Evolutionary conservation across 108 stramenopile genomes (phyloP).

Genomic region (Cyclotella kingstonii): DNA sequence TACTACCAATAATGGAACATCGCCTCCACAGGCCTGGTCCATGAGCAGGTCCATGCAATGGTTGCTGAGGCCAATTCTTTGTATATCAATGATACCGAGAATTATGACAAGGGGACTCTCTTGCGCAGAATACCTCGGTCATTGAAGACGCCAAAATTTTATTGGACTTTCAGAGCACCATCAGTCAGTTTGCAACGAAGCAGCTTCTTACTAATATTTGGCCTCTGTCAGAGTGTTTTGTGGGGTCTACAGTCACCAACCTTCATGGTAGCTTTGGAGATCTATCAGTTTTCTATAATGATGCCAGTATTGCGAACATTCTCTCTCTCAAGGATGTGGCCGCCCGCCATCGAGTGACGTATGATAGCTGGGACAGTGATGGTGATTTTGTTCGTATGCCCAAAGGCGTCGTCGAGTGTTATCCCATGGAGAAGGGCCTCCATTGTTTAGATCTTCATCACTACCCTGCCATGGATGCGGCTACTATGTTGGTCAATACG

Average conservation of each 20-base stretch:
- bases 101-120: background rate
- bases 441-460: no score
- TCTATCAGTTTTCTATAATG: slow-evolving; percentile 45
- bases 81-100: background rate
- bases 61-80: background rate
- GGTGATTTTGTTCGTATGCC: background rate
- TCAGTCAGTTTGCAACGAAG: no score
- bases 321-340: slow-evolving; percentile 41
- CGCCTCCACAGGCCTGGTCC: background rate
- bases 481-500: background rate
- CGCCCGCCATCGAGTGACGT: slow-evolving; percentile 17
- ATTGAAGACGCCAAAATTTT: background rate
- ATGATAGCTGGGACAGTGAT: slow-evolving; percentile 7
- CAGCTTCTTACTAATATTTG: slow-evolving; percentile 2
- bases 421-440: no score
- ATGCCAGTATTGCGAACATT: slow-evolving; percentile 35
- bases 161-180: background rate
- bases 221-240: background rate
- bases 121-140: background rate
- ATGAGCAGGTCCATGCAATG: background rate
- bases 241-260: slow-evolving; percentile 4
- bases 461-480: no score
- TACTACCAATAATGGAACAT: no score
- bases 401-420: no score
- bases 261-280: slow-evolving; percentile 11